A percentile compares a stretch with the other conserved stretches of the same genome.
These are phyloP conservation scores for Cornus florida DNA, from an alignment of 148 eudicot species.

Conservation along the genomic window DNA sequence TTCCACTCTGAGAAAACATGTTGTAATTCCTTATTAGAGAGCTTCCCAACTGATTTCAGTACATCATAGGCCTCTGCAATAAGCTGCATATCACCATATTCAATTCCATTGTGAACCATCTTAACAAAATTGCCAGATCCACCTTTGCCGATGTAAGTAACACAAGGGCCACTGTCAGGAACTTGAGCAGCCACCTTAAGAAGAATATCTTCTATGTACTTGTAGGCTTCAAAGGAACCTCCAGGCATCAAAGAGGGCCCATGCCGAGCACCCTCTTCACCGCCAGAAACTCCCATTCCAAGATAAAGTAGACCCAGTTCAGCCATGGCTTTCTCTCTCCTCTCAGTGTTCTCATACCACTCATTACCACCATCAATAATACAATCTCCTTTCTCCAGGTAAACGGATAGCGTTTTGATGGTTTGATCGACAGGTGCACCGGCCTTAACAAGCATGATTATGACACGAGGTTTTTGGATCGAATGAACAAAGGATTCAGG, in stretches of 20 bases:
- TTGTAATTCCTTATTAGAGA: constrained; percentile 74
- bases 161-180: constrained; percentile 89
- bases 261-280: constrained; percentile 87
- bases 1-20: constrained; percentile 87
- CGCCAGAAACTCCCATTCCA: constrained; percentile 97
- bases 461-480: constrained; percentile 85
- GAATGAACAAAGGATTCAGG: constrained; percentile 79
- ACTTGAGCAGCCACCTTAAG: constrained; percentile 93
- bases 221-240: constrained; percentile 80
- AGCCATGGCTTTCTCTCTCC: constrained; percentile 76
- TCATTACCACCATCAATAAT: constrained; percentile 92
- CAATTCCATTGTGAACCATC: constrained; percentile 90
- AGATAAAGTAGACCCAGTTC: constrained; percentile 79
- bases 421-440: constrained; percentile 90
- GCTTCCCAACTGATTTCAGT: constrained; percentile 82
- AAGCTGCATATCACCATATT: constrained; percentile 92
- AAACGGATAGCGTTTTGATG: constrained; percentile 74
- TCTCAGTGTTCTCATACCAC: constrained; percentile 96
- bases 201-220: constrained; percentile 81
- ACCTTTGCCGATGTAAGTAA: constrained; percentile 83
- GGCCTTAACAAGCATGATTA: constrained; percentile 89
- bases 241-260: constrained; percentile 98
- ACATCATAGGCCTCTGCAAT: constrained; percentile 92
- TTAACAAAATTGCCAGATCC: constrained; percentile 90
- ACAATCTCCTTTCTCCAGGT: constrained; percentile 84